Evolutionary conservation across 257 asterid species (phyloP).

Genomic region (Nicotiana benthamiana): DNA sequence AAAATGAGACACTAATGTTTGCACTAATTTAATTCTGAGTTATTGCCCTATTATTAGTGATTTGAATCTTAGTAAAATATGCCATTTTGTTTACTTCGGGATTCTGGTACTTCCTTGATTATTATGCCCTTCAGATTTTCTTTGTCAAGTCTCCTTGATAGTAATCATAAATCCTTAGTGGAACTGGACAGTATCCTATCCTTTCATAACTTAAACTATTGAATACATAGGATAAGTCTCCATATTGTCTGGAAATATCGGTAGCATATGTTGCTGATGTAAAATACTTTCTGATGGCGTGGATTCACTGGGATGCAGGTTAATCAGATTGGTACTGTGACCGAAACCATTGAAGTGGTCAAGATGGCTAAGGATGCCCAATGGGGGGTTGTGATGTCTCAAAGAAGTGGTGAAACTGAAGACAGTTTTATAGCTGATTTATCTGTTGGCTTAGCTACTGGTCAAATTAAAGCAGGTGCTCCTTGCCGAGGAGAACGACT

Average conservation of each 20-base stretch:
- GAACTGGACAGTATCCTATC: background rate
- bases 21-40: background rate
- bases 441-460: constrained; percentile 80
- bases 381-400: constrained; percentile 91
- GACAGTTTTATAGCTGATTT: constrained; percentile 89
- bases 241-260: background rate
- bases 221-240: background rate
- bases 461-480: constrained; percentile 95
- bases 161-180: background rate
- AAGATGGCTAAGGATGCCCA: constrained; percentile 94
- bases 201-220: background rate
- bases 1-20: background rate
- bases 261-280: background rate
- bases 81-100: background rate
- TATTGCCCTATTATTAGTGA: background rate
- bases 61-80: background rate
- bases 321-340: constrained; percentile 90
- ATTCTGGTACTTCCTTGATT: background rate
- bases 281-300: constrained; percentile 1
- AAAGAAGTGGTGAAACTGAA: constrained; percentile 91
- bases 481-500: constrained; percentile 99
- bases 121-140: background rate
- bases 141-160: background rate
- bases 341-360: constrained; percentile 89
- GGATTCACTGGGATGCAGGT: constrained; percentile 39